Evolutionary conservation across 345 rosid genomes (phyloP), one percentile per base, ranked within the genome.

Genomic region (Pugionium cornutum): DNA sequence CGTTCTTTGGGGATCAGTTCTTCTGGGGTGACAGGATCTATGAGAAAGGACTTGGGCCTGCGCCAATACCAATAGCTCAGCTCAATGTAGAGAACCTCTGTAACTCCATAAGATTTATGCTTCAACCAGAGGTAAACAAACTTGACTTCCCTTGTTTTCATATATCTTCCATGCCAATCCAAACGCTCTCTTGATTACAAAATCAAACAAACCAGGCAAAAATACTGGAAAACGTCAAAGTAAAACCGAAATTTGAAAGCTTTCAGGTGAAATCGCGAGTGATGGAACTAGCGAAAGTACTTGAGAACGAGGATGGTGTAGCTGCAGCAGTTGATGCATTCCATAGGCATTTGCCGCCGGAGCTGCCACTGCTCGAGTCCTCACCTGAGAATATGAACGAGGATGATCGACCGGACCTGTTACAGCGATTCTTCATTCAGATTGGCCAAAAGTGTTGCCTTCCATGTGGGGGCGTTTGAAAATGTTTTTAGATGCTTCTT

Each of bases 1-100:
- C 99, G 50, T 91, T 91, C 80, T 91, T 95, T 61, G 97, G 97
- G 27, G 99, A 95, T 75, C 99, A 95, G 79, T 95, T 89, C 51
- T 94, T 94, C 71, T 94, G 99, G 99, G 99, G 99, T 69, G 97
- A 90, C 10, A 77, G 76, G 66, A 96, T 95, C 32, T 83, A 86
- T 67, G 96, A 84, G 66, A 83, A 96, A 74, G 86, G 95, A 66
- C 91, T 95, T 6, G 99, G 99, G 55, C 99, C 99, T 66, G 32
- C 78, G 2, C 99, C 99, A 33, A 90, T 94, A 41, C 97, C 92
- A 28, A 82, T 94, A 6, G 96, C 89, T 9, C 96, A 95, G 67
- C 89, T 91, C 75, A 18, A 18, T 18, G 18, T 18, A 18, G 18
- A 18, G 18, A 18, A 18, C 18, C 18, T 18, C 18, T 18, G 18